Evolutionary conservation across 1,139 yeast species (phyloP).

Genomic region (Geotrichum armillariae): DNA sequence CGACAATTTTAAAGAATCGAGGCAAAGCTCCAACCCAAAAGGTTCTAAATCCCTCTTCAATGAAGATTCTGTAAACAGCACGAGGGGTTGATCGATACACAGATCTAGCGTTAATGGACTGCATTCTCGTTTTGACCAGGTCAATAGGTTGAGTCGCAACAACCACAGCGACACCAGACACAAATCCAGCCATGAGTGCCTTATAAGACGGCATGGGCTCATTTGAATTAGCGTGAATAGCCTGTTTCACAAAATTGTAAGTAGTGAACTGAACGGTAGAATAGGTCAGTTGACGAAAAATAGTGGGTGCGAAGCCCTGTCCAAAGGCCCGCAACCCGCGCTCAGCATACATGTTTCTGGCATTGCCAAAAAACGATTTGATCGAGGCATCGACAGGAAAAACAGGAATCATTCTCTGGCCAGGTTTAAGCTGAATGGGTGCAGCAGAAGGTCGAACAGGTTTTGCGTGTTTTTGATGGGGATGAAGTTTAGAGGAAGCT

Average conservation of each 20-base stretch:
- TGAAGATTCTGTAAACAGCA: conserved; percentile 70
- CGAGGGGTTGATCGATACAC: conserved; percentile 63
- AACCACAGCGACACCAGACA: conserved; percentile 65
- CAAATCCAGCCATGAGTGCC: conserved; percentile 41
- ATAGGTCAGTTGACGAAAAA: conserved; percentile 73
- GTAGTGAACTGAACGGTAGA: conserved; percentile 84
- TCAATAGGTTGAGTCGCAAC: conserved; percentile 88
- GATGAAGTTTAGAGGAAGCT: conserved; percentile 1
- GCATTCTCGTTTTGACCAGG: conserved; percentile 85
- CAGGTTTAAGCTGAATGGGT: conserved; percentile 11
- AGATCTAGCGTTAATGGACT: conserved; percentile 62
- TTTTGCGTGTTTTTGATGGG: conserved; percentile 15
- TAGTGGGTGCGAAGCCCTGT: conserved; percentile 80
- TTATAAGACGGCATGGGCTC: conserved; percentile 31
- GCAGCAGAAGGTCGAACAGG: conserved; percentile 20
- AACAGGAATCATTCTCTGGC: conserved; percentile 16
- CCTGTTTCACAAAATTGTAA: conserved; percentile 73
- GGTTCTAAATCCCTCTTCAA: conserved; percentile 55
- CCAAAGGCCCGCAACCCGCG: conserved; percentile 78
- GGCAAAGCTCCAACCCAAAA: conserved; percentile 84
- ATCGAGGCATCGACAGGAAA: conserved; percentile 27
- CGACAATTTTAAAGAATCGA: conserved; percentile 71
- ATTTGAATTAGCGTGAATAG: conserved; percentile 38
- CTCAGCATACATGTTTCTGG: conserved; percentile 58
- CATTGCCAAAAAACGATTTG: conserved; percentile 31